phyloP scores from a whole-genome alignment of 257 asterid genomes.

The Plantago elongata region DNA sequence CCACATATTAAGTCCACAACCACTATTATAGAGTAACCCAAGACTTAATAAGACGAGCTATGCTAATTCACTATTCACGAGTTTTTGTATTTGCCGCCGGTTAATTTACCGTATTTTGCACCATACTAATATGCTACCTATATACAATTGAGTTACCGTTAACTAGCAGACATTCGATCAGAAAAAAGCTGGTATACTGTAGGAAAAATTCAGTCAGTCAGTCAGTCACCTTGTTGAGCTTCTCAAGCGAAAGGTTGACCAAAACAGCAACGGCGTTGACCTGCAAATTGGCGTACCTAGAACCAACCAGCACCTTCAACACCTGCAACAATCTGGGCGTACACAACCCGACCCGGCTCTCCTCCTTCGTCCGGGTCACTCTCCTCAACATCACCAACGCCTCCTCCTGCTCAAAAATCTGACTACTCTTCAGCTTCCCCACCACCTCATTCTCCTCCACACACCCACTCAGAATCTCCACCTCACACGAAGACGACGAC shows the following conservation, averaged over 20 bases:
- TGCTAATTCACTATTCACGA: no score
- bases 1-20: no score
- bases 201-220: no score
- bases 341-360: conserved; percentile 55
- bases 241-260: conserved; percentile 82
- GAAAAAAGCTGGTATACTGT: no score
- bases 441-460: conserved; percentile 54
- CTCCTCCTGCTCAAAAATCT: conserved; percentile 73
- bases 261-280: conserved; percentile 73
- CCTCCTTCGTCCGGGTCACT: conserved; percentile 76
- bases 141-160: no score
- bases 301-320: conserved; percentile 42
- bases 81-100: no score
- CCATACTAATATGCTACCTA: no score
- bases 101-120: no score
- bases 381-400: conserved; percentile 52
- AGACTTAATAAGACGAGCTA: no score
- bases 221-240: conserved; percentile 65
- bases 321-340: conserved; percentile 57
- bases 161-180: no score
- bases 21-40: no score
- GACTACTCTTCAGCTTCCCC: conserved; percentile 46
- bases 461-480: conserved; percentile 26
- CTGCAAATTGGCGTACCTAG: conserved; percentile 57
- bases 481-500: conserved; percentile 56